Base-by-base conservation (phyloP, 1,284 basidiomycete species). In the Coriolopsis trogii region DNA sequence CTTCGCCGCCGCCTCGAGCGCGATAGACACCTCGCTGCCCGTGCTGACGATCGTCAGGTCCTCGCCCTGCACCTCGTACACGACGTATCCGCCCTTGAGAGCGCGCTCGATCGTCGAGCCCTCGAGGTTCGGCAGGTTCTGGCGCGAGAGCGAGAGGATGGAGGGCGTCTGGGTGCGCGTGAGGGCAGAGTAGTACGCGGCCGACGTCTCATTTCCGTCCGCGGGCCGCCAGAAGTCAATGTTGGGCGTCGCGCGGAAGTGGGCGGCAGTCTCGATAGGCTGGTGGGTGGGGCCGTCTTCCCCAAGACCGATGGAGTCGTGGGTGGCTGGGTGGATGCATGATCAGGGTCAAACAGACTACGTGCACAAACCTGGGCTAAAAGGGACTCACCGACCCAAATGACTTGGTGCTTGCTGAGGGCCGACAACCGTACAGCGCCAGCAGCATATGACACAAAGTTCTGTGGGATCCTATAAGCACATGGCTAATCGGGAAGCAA, bases 271-370 rank as follows among this genome's bases (percentile, higher is more conserved):
- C 77, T 97, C 95, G 54, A 96, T 80, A 53, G 94, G 95, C 73
- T 97, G 95, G 72, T 98, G 95, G 44, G 95, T 98, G 46, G 95
- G 95, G 40, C 95, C 95, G 65, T 98, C 95, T 74, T 98, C 95
- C 60, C 93, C 91, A 46, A 94, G 87, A 73, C 91, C 92, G 62
- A 94, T 94, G 41, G 89, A 91, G 70, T 94, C 92, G 73, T 94
- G 91, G 44, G 91, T 93, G 34, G 89, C 90, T 82, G 34, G 41
- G 45, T 30, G 25, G 54, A 70, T 33, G 13, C 24, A 21, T n/a
- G 52, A 25, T 21, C 37, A 37, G 45, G 28, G 51, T 24, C 13
- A 41, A 4, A 21, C 33, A 20, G 44, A 31, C 36, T 18, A 24
- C 24, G 18, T 34, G 24, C 8, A 26, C 25, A 15, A 15, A 29